phyloP scores from a whole-genome alignment of 1,284 basidiomycete species.

The Microbotryomycetes sp. region DNA sequence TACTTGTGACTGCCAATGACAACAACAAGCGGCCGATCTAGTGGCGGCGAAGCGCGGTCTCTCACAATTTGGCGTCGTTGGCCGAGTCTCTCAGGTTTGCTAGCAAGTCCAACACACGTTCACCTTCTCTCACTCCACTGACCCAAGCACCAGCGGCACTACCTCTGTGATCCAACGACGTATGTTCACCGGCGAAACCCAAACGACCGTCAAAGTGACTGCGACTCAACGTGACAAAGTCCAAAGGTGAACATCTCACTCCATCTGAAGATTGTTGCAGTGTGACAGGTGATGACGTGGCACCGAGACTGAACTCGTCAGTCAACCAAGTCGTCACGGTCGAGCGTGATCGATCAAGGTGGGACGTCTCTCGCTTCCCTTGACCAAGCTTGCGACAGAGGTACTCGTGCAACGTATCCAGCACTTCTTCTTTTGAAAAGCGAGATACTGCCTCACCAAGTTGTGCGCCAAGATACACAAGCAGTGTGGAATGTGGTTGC shows the following conservation, averaged over 20 bases:
- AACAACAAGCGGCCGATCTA: too few species aligned
- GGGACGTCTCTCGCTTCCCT: background rate
- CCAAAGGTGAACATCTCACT: slow-evolving; percentile 45
- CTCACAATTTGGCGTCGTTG: too few species aligned
- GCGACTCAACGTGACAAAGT: slow-evolving; percentile 47
- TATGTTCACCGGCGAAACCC: slow-evolving; percentile 52
- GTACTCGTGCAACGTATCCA: slow-evolving; percentile 42
- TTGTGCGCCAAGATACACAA: slow-evolving; percentile 33
- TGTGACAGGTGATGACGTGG: slow-evolving; percentile 48
- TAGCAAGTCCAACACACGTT: slow-evolving; percentile 38
- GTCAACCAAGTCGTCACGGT: slow-evolving; percentile 46
- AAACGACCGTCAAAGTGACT: slow-evolving; percentile 46
- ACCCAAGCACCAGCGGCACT: slow-evolving; percentile 47
- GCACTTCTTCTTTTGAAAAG: slow-evolving; percentile 37
- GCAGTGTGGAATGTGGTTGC: slow-evolving; percentile 27
- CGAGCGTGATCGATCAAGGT: slow-evolving; percentile 25
- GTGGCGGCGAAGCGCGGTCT: too few species aligned
- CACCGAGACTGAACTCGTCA: slow-evolving; percentile 48
- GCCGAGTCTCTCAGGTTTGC: too few species aligned
- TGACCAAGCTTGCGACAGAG: slow-evolving; percentile 39
- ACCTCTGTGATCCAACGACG: slow-evolving; percentile 48
- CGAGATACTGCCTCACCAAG: slow-evolving; percentile 27
- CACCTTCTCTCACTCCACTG: slow-evolving; percentile 46
- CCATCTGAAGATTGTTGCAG: slow-evolving; percentile 27
- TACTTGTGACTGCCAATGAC: too few species aligned